phyloP scores from a whole-genome alignment of 169 alveolate genomes.

The Plasmodium yoelii region DNA sequence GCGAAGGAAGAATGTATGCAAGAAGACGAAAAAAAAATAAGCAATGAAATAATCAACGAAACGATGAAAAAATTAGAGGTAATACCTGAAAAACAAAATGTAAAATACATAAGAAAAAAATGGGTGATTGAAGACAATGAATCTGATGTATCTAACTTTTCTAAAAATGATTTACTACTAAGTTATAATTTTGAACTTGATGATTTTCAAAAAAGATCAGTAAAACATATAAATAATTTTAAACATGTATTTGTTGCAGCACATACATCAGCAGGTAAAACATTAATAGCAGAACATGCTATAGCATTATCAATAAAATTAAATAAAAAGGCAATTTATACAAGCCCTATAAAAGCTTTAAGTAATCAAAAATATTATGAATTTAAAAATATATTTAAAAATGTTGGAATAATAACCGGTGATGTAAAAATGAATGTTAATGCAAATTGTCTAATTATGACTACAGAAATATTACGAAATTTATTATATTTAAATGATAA shows the following conservation, averaged over 20 bases:
- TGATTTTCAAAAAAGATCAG: constrained; percentile 96
- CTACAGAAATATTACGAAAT: constrained; percentile 97
- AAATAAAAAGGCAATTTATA: constrained; percentile 95
- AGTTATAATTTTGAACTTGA: constrained; percentile 96
- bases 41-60: background rate
- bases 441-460: constrained; percentile 97
- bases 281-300: constrained; percentile 99
- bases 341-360: constrained; percentile 99
- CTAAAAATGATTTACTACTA: constrained; percentile 82
- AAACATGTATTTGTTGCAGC: constrained; percentile 98
- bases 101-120: constrained; percentile 78
- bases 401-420: constrained; percentile 98
- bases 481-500: constrained; percentile 92
- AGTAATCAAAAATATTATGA: constrained; percentile 98
- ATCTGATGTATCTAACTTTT: constrained; percentile 55
- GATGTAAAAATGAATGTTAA: constrained; percentile 96
- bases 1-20: background rate
- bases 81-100: constrained; percentile 15
- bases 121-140: constrained; percentile 85
- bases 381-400: constrained; percentile 87
- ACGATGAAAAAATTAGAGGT: background rate
- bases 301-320: constrained; percentile 95
- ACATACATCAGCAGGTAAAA: constrained; percentile 99
- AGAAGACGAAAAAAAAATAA: background rate
- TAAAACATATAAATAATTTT: constrained; percentile 92